These are phyloP conservation scores for Colletotrichum nymphaeae DNA, from an alignment of 2,329 filamentous ascomycete species.

Conservation along the genomic window DNA sequence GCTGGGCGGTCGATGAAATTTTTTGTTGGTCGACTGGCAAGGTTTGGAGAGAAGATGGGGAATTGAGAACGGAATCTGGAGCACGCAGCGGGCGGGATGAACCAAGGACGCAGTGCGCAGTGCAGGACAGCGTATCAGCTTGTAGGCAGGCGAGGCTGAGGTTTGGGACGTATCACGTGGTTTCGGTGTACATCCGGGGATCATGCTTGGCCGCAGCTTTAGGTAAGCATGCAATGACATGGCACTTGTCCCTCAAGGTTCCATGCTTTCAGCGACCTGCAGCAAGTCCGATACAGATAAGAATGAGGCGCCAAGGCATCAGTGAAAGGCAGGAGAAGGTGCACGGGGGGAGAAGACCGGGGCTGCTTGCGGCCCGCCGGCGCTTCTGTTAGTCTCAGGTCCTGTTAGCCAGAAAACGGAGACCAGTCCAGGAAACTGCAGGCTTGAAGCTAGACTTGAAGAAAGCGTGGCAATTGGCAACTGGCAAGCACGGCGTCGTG, in stretches of 20 bases:
- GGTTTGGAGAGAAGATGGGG: constrained; percentile 26
- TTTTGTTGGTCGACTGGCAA: constrained; percentile 26
- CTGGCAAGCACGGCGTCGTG: not conserved
- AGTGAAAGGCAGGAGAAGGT: not conserved
- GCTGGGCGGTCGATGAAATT: constrained; percentile 30
- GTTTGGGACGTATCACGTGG: not conserved
- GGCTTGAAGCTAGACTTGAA: not conserved
- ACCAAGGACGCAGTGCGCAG: constrained; percentile 8
- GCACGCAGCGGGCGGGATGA: constrained; percentile 22
- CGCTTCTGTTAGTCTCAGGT: constrained; percentile 20
- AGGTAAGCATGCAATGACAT: no score
- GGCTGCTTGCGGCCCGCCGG: constrained; percentile 30
- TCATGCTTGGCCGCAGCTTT: no score
- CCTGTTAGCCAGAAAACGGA: constrained; percentile 24
- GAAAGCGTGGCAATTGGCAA: constrained; percentile 67
- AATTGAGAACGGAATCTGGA: constrained; percentile 29
- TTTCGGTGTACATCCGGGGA: not conserved
- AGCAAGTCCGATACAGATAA: not conserved
- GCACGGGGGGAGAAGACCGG: constrained; percentile 8
- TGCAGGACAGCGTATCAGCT: not conserved
- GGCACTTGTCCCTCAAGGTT: no score
- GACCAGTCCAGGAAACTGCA: not conserved
- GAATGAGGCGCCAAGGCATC: constrained; percentile 4
- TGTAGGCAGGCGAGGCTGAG: not conserved
- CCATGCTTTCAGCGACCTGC: not conserved